A percentile compares a stretch with the other conserved stretches of the same genome.
Evolutionary conservation across 495 filamentous ascomycete genomes (phyloP).

Genomic region (Thermochaetoides thermophila): DNA sequence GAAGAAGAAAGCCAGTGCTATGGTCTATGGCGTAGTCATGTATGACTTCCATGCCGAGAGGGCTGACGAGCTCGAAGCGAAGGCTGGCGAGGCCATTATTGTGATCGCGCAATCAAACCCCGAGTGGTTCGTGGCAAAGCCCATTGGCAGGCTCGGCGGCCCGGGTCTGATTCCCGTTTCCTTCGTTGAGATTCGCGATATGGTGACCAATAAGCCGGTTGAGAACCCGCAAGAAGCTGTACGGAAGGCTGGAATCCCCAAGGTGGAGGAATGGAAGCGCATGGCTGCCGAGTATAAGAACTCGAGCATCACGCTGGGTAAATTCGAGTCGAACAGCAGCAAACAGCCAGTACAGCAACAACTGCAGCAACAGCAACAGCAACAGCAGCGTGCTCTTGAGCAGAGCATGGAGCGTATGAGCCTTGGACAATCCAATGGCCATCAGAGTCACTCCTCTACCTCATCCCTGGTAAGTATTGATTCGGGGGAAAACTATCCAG

Average conservation of each 20-base stretch:
- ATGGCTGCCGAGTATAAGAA: constrained; percentile 99
- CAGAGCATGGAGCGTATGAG: constrained; percentile 73
- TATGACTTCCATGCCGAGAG: constrained; percentile 95
- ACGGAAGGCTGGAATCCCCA: constrained; percentile 79
- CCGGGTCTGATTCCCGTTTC: constrained; percentile 93
- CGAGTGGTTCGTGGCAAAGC: constrained; percentile 98
- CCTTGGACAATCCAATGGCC: constrained; percentile 33
- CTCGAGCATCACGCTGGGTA: constrained; percentile 89
- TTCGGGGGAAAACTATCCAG: background rate
- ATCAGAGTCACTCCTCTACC: constrained; percentile 30
- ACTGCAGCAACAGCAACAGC: no score
- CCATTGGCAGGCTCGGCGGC: constrained; percentile 84
- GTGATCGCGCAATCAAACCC: constrained; percentile 99
- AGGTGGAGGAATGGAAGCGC: constrained; percentile 98
- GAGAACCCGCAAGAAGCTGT: constrained; percentile 77
- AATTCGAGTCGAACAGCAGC: constrained; percentile 49
- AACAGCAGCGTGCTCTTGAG: no score
- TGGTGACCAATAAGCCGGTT: constrained; percentile 72
- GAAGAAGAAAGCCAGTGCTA: constrained; percentile 62
- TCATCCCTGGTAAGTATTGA: constrained; percentile 26
- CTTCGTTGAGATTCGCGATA: constrained; percentile 92
- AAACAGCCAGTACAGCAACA: constrained; percentile 28
- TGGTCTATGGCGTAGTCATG: constrained; percentile 92
- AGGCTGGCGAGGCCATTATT: constrained; percentile 89
- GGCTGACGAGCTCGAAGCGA: constrained; percentile 88